These are phyloP conservation scores for Gossypium herbaceum DNA, from an alignment of 345 rosid genomes.

Conservation along the genomic window DNA sequence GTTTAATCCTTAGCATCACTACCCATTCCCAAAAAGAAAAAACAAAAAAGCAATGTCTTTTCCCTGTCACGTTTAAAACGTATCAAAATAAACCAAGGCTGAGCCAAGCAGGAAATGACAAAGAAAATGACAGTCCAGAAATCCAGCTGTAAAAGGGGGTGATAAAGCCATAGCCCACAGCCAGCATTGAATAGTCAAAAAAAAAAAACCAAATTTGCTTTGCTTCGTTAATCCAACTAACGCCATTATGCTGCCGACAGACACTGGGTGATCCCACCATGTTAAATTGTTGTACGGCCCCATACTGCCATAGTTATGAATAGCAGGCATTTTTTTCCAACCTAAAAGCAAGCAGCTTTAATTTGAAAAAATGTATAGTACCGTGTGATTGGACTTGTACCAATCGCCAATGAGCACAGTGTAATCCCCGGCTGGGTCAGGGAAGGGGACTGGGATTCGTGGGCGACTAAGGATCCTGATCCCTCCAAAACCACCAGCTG, in stretches of 20 bases:
- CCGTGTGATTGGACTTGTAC: constrained; percentile 73
- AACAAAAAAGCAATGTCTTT: neutral
- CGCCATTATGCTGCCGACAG: neutral
- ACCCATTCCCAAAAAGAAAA: too few species aligned
- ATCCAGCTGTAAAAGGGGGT: constrained; percentile 17
- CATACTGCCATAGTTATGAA: neutral
- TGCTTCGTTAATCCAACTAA: neutral
- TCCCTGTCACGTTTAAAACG: neutral
- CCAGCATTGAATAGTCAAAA: neutral
- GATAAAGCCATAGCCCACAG: neutral
- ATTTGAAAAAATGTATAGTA: constrained; percentile 12
- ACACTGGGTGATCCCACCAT: neutral
- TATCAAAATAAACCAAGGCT: neutral
- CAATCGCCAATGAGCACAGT: constrained; percentile 71
- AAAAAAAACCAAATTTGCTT: neutral
- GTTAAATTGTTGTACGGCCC: neutral
- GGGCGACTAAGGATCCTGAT: constrained; percentile 70
- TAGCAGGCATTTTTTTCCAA: neutral
- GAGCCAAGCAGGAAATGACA: neutral
- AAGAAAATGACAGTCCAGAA: neutral
- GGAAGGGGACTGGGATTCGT: constrained; percentile 62
- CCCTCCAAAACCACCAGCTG: constrained; percentile 75
- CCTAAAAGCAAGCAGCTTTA: neutral
- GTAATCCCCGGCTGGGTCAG: constrained; percentile 57
- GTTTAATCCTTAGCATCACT: too few species aligned